Evolutionary conservation across 305 asterid species (phyloP).

Genomic region (Plantago coronopus): DNA sequence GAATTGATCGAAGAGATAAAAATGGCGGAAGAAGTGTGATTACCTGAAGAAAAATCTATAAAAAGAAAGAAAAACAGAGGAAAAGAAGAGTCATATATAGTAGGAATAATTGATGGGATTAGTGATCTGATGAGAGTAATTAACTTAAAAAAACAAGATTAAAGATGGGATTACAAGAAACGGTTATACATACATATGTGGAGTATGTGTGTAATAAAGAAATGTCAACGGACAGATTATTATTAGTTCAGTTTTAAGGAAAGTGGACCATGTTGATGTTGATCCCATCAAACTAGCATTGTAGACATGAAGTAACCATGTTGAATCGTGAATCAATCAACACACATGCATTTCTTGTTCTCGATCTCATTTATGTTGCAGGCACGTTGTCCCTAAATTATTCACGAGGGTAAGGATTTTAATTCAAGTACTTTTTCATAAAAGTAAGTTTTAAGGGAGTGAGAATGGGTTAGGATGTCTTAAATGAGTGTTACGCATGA

Average conservation of each 20-base stretch:
- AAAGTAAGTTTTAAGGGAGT: too few relatives aligned
- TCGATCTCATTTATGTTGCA: too few relatives aligned
- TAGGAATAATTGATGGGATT: neutral
- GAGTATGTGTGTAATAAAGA: conserved; percentile 3
- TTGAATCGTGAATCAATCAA: too few relatives aligned
- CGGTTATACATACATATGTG: conserved; percentile 1
- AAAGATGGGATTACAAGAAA: conserved; percentile 27
- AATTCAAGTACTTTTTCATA: too few relatives aligned
- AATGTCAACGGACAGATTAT: conserved; percentile 23
- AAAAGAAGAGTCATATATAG: conserved; percentile 2
- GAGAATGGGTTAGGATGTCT: too few relatives aligned
- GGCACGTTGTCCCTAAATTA: too few relatives aligned
- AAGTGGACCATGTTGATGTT: conserved; percentile 48
- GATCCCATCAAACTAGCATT: too few relatives aligned
- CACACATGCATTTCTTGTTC: too few relatives aligned
- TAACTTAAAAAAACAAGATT: conserved; percentile 19
- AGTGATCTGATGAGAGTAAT: too few relatives aligned
- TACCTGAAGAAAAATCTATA: conserved; percentile 9
- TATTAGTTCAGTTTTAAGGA: conserved; percentile 31
- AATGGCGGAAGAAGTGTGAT: conserved; percentile 20
- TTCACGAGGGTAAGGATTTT: too few relatives aligned
- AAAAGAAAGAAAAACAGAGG: conserved; percentile 21
- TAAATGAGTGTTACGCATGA: too few relatives aligned
- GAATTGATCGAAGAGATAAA: neutral
- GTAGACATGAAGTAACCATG: too few relatives aligned